Evolutionary conservation across 768 basidiomycete species (phyloP).

Genomic region (Naganishia randhawae): DNA sequence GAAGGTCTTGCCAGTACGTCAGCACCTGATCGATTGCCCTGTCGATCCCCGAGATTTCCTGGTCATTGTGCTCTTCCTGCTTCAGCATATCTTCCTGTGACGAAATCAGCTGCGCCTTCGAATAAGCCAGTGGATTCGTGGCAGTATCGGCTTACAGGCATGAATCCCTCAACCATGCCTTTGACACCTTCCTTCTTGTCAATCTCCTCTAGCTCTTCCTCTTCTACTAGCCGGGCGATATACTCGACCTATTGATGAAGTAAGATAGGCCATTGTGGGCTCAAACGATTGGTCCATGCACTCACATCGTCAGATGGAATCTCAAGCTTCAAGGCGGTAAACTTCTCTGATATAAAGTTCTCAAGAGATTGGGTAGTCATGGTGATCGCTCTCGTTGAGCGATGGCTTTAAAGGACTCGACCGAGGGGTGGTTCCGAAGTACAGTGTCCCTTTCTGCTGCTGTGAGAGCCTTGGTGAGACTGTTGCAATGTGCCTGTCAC

Average conservation of each 20-base stretch:
- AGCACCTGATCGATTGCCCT: slow-evolving; percentile 22
- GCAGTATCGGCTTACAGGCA: neutral
- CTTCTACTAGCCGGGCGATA: slow-evolving; percentile 49
- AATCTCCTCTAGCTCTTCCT: slow-evolving; percentile 46
- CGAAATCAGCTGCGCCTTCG: neutral
- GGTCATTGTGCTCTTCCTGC: slow-evolving; percentile 1
- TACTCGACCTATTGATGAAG: slow-evolving; percentile 39
- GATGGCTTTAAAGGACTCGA: neutral
- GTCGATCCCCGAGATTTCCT: slow-evolving; percentile 13
- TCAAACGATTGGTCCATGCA: neutral
- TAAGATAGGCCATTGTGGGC: neutral
- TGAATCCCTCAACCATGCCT: slow-evolving; percentile 45
- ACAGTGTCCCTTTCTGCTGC: too few relatives aligned
- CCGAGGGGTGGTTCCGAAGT: too few relatives aligned
- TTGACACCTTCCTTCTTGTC: slow-evolving; percentile 48
- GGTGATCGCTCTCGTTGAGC: neutral
- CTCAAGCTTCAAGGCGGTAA: slow-evolving; percentile 32
- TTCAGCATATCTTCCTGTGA: slow-evolving; percentile 21
- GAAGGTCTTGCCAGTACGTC: slow-evolving; percentile 23
- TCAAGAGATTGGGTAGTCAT: slow-evolving; percentile 36
- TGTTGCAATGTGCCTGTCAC: too few relatives aligned
- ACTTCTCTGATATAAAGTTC: slow-evolving; percentile 35
- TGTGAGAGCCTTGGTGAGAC: too few relatives aligned
- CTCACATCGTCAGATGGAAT: slow-evolving; percentile 45
- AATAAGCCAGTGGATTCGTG: neutral